Percentiles rank a stretch among this genome's conserved stretches.
phyloP scores from a whole-genome alignment of 2,329 filamentous ascomycete genomes.

The Pestalotiopsis sp. region DNA sequence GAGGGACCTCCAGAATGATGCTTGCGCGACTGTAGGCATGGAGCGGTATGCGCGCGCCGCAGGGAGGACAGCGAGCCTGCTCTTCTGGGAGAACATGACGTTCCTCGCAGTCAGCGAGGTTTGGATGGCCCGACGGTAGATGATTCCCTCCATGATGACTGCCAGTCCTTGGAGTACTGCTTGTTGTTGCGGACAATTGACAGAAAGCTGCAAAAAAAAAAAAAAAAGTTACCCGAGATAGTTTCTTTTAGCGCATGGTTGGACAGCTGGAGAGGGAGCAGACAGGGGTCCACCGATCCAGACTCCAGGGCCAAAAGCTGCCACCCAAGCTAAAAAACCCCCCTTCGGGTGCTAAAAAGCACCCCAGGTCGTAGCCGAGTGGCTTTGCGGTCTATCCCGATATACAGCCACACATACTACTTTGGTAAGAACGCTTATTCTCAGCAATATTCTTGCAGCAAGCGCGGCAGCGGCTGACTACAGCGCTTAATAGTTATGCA shows the following conservation, averaged over 20 bases:
- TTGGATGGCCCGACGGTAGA: conserved; percentile 21
- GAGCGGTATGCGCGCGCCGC: conserved; percentile 34
- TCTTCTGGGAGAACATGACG: conserved; percentile 1
- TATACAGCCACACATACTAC: too few relatives aligned
- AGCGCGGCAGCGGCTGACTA: too few relatives aligned
- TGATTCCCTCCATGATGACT: conserved; percentile 19
- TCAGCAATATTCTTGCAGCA: too few relatives aligned
- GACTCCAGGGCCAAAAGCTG: not conserved
- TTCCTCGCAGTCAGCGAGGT: conserved; percentile 17
- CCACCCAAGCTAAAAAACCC: too few relatives aligned
- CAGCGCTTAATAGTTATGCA: too few relatives aligned
- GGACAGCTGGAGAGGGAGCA: too few relatives aligned
- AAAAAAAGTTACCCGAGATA: not conserved
- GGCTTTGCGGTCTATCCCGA: too few relatives aligned
- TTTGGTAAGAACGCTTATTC: too few relatives aligned
- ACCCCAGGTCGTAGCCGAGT: too few relatives aligned
- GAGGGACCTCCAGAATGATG: conserved; percentile 70
- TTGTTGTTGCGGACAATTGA: not conserved
- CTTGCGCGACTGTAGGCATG: conserved; percentile 55
- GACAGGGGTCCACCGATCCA: not conserved
- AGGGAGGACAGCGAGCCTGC: conserved; percentile 16
- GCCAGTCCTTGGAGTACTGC: not conserved
- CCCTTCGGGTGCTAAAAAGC: too few relatives aligned
- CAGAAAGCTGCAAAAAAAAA: not conserved
- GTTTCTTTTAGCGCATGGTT: not conserved